These are phyloP conservation scores for Cytidiella melzeri DNA, from an alignment of 768 basidiomycete species.

Conservation along the genomic window DNA sequence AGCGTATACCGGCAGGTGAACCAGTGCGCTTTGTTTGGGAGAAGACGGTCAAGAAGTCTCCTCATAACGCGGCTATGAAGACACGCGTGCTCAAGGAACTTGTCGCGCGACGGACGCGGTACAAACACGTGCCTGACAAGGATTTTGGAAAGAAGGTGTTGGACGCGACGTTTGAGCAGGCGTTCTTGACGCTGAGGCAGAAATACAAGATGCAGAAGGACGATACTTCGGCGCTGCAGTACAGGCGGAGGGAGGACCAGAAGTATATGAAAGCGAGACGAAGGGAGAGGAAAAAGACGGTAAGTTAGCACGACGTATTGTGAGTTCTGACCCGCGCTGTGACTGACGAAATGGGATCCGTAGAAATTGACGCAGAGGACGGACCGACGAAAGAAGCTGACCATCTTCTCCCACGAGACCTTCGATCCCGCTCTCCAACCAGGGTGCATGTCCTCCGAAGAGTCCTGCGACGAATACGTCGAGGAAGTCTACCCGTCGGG, in stretches of 20 bases:
- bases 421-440: slow-evolving; percentile 68
- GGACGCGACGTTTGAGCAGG: slow-evolving; percentile 63
- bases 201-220: slow-evolving; percentile 62
- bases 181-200: slow-evolving; percentile 60
- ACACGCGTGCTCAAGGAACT: slow-evolving; percentile 54
- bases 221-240: slow-evolving; percentile 32
- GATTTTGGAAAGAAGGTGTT: slow-evolving; percentile 59
- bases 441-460: slow-evolving; percentile 80
- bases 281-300: slow-evolving; percentile 54
- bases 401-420: slow-evolving; percentile 49
- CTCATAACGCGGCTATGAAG: slow-evolving; percentile 71
- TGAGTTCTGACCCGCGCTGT: slow-evolving; percentile 1
- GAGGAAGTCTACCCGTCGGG: slow-evolving; percentile 1
- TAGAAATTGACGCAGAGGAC: slow-evolving; percentile 69
- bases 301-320: slow-evolving; percentile 28
- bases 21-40: slow-evolving; percentile 77
- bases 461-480: slow-evolving; percentile 52
- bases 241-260: slow-evolving; percentile 48
- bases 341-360: background rate
- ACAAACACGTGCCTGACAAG: slow-evolving; percentile 57
- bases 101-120: slow-evolving; percentile 46
- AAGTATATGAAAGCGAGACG: slow-evolving; percentile 62
- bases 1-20: slow-evolving; percentile 35
- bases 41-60: slow-evolving; percentile 68
- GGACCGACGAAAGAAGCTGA: slow-evolving; percentile 48